These are phyloP conservation scores for Hyphodiscus sp. DNA, from an alignment of 2,329 filamentous ascomycete genomes.

Conservation along the genomic window DNA sequence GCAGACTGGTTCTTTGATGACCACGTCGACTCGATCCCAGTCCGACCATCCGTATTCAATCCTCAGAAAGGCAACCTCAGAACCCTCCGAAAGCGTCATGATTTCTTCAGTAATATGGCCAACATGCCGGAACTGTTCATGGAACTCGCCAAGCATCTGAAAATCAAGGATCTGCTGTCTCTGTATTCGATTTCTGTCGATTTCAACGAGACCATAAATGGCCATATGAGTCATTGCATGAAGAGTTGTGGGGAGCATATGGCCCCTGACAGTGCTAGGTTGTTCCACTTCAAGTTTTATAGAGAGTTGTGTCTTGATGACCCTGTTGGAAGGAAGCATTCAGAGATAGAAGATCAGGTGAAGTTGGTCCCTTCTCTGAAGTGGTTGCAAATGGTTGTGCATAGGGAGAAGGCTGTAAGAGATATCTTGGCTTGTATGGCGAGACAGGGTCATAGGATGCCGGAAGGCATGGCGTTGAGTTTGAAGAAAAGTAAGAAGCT, in stretches of 20 bases:
- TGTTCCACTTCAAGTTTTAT: constrained; percentile 60
- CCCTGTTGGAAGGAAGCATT: constrained; percentile 41
- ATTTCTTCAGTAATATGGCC: constrained; percentile 37
- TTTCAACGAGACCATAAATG: constrained; percentile 51
- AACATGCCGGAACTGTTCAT: constrained; percentile 46
- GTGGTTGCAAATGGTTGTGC: constrained; percentile 63
- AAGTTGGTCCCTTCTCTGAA: constrained; percentile 55
- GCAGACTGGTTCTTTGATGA: background rate
- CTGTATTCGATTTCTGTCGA: constrained; percentile 59
- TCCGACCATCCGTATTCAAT: background rate
- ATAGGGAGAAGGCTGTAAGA: constrained; percentile 47
- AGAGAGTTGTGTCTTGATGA: constrained; percentile 50
- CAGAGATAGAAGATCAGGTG: constrained; percentile 28
- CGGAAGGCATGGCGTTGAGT: constrained; percentile 38
- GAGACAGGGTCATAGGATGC: constrained; percentile 50
- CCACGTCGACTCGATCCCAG: background rate
- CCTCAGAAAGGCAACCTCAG: background rate
- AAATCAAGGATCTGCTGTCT: constrained; percentile 49
- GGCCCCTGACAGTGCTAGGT: constrained; percentile 46
- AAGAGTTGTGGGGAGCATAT: constrained; percentile 45
- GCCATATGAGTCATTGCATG: constrained; percentile 52
- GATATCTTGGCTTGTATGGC: constrained; percentile 60
- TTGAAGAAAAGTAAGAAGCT: constrained; percentile 44
- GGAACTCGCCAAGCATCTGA: constrained; percentile 48
- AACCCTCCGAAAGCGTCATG: constrained; percentile 10